These are phyloP conservation scores for Cucumis hystrix DNA, from an alignment of 306 rosid genomes.

Conservation along the genomic window DNA sequence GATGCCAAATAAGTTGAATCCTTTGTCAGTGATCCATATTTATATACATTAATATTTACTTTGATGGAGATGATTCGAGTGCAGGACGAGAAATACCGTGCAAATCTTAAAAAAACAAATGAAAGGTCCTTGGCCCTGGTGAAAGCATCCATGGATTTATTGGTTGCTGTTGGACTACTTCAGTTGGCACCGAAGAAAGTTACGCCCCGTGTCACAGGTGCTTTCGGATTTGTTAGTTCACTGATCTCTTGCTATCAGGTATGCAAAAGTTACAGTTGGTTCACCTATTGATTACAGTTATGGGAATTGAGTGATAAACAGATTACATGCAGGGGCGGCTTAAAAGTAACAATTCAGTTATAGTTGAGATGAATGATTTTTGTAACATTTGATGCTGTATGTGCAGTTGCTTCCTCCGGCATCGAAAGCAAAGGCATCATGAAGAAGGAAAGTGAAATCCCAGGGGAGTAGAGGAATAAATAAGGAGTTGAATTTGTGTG, in stretches of 20 bases:
- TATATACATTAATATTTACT: not conserved
- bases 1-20: not conserved
- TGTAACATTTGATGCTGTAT: not conserved
- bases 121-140: slow-evolving; percentile 79
- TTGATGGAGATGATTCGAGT: not conserved
- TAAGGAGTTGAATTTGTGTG: not conserved
- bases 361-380: not conserved
- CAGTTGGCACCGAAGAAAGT: slow-evolving; percentile 87
- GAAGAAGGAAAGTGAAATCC: slow-evolving; percentile 9
- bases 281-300: not conserved
- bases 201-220: slow-evolving; percentile 89
- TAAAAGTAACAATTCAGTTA: not conserved
- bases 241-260: slow-evolving; percentile 98
- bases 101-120: slow-evolving; percentile 56
- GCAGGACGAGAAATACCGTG: slow-evolving; percentile 70
- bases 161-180: slow-evolving; percentile 86
- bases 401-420: slow-evolving; percentile 82
- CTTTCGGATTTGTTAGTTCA: slow-evolving; percentile 72
- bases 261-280: not conserved
- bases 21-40: not conserved
- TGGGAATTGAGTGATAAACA: not conserved
- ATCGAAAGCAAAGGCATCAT: slow-evolving; percentile 49
- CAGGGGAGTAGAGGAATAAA: not conserved
- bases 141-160: slow-evolving; percentile 67
- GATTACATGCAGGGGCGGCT: not conserved